These are phyloP conservation scores for Solanum chilense DNA, from an alignment of 257 asterid species.

Conservation along the genomic window DNA sequence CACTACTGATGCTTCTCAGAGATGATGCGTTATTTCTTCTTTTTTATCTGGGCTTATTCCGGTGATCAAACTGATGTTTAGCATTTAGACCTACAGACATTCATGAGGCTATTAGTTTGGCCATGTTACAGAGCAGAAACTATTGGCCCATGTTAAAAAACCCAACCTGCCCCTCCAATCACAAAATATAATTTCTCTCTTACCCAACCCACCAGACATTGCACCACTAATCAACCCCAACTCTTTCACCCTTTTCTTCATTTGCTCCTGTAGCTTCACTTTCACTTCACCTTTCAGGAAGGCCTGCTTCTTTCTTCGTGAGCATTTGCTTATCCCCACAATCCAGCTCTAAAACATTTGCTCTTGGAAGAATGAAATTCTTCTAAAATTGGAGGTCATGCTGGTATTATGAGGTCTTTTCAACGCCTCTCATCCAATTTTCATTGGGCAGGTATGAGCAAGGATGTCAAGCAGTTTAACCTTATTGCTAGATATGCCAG, in stretches of 20 bases:
- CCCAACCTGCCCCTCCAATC: background rate
- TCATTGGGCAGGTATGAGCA: background rate
- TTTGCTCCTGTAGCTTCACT: background rate
- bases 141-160: background rate
- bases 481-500: background rate
- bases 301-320: background rate
- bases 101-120: background rate
- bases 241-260: background rate
- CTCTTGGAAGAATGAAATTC: background rate
- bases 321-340: background rate
- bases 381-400: background rate
- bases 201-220: background rate
- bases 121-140: background rate
- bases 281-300: background rate
- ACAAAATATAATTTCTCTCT: background rate
- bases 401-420: background rate
- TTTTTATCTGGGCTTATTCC: background rate
- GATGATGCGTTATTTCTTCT: background rate
- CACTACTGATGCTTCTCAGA: background rate
- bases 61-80: background rate
- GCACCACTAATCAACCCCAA: background rate
- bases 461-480: background rate
- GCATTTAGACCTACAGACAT: background rate
- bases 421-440: background rate
- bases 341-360: background rate